Evolutionary conservation across 2,329 filamentous ascomycete species (phyloP).

Genomic region (Volutella citrinella): DNA sequence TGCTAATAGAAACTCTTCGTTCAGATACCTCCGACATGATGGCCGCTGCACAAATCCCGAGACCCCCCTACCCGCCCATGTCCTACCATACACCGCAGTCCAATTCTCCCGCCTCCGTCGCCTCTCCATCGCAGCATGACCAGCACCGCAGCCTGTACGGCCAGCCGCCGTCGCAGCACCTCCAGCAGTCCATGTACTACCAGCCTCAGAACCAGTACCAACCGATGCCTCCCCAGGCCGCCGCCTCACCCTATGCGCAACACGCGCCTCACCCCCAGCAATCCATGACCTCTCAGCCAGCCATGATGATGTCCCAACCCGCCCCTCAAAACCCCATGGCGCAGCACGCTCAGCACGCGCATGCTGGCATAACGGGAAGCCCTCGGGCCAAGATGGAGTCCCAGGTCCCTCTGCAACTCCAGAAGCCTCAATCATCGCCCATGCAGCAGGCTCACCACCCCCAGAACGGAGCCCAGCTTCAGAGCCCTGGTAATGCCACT

Average conservation of each 20-base stretch:
- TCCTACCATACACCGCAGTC: constrained; percentile 91
- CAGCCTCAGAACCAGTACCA: constrained; percentile 59
- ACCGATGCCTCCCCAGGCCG: constrained; percentile 62
- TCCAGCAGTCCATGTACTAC: constrained; percentile 80
- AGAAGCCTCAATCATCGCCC: constrained; percentile 49
- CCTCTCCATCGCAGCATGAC: constrained; percentile 84
- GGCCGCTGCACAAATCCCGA: constrained; percentile 67
- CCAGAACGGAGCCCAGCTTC: constrained; percentile 36
- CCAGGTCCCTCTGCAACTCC: constrained; percentile 59
- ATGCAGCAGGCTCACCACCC: constrained; percentile 36
- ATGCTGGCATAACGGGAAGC: constrained; percentile 56
- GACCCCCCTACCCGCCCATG: constrained; percentile 82
- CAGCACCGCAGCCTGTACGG: constrained; percentile 86
- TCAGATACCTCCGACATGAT: constrained; percentile 63
- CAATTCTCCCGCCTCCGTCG: constrained; percentile 89
- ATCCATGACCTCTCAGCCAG: constrained; percentile 62
- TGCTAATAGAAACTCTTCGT: constrained; percentile 15
- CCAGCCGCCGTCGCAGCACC: constrained; percentile 73
- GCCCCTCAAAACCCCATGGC: constrained; percentile 56
- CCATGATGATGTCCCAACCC: constrained; percentile 64
- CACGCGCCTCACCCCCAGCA: constrained; percentile 50
- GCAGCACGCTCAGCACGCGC: constrained; percentile 57
- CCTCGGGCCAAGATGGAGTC: constrained; percentile 63
- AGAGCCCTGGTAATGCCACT: constrained; percentile 34
- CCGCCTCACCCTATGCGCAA: constrained; percentile 59